Evolutionary conservation across 768 basidiomycete genomes (phyloP).

Genomic region (Serendipita sp.): DNA sequence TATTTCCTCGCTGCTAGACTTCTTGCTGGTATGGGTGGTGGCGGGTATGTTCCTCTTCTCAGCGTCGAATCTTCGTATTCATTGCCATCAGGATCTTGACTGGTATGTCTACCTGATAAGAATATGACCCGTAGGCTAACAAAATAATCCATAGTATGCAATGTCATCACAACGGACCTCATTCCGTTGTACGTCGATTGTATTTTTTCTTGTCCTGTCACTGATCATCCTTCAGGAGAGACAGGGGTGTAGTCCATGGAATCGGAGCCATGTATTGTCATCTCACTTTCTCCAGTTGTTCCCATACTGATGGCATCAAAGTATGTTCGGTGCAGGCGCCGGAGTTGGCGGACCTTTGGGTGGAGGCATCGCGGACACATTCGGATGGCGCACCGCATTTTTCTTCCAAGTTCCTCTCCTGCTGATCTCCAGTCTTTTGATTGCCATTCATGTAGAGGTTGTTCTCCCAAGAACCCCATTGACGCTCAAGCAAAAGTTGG

Average conservation of each 20-base stretch:
- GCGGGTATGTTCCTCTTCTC: conserved; percentile 36
- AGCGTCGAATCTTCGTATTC: no score
- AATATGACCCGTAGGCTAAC: background rate
- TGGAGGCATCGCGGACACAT: conserved; percentile 69
- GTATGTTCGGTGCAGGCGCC: conserved; percentile 64
- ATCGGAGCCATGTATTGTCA: conserved; percentile 63
- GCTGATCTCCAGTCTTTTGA: conserved; percentile 50
- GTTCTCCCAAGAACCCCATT: conserved; percentile 47
- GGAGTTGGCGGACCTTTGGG: conserved; percentile 62
- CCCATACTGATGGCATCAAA: conserved; percentile 22
- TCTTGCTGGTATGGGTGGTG: conserved; percentile 84
- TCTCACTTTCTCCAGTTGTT: background rate
- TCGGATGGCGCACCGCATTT: conserved; percentile 83
- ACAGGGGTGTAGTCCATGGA: conserved; percentile 83
- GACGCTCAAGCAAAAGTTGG: conserved; percentile 40
- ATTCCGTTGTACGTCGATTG: conserved; percentile 56
- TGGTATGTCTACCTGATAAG: background rate
- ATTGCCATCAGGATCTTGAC: background rate
- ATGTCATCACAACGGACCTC: conserved; percentile 40
- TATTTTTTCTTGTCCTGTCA: background rate
- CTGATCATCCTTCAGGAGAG: conserved; percentile 34
- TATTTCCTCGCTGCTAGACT: conserved; percentile 65
- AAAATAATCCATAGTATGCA: background rate
- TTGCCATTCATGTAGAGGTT: conserved; percentile 65
- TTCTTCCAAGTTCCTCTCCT: conserved; percentile 73